Conservation (phyloP, 2,329 filamentous ascomycete species). For the Didymella glomerata region DNA sequence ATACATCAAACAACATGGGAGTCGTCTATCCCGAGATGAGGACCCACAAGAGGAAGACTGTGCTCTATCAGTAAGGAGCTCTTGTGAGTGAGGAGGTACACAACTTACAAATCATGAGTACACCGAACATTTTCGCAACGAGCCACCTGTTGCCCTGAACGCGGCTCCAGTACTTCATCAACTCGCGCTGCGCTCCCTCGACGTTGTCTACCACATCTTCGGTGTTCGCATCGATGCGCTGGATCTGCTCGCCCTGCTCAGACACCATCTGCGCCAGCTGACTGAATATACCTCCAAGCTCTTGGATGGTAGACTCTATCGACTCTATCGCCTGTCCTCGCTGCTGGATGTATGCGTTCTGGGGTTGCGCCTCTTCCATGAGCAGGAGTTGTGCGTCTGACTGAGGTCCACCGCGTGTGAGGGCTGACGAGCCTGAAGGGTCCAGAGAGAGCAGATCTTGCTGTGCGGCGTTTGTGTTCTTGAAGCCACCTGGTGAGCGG, state of each 20-base stretch:
- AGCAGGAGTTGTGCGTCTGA: slow-evolving; percentile 84
- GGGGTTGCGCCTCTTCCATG: slow-evolving; percentile 89
- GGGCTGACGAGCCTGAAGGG: slow-evolving; percentile 62
- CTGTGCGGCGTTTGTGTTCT: slow-evolving; percentile 55
- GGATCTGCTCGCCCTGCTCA: slow-evolving; percentile 97
- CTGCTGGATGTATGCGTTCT: slow-evolving; percentile 90
- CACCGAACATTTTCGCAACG: slow-evolving; percentile 83
- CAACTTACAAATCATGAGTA: slow-evolving; percentile 84
- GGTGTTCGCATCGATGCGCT: slow-evolving; percentile 95
- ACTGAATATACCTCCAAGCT: slow-evolving; percentile 90
- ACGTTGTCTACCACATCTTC: slow-evolving; percentile 99
- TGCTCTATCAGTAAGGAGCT: not conserved
- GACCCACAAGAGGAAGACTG: slow-evolving; percentile 68
- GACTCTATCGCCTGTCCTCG: slow-evolving; percentile 95
- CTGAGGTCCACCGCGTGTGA: slow-evolving; percentile 60
- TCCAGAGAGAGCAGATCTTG: slow-evolving; percentile 83
- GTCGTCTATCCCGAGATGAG: slow-evolving; percentile 65
- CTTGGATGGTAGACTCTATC: slow-evolving; percentile 93
- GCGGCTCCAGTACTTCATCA: slow-evolving; percentile 96
- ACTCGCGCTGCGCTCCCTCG: slow-evolving; percentile 90
- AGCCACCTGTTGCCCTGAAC: slow-evolving; percentile 96
- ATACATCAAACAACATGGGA: slow-evolving; percentile 13
- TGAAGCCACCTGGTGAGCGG: slow-evolving; percentile 60
- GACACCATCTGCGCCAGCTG: slow-evolving; percentile 96
- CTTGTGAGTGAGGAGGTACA: slow-evolving; percentile 1